phyloP scores from a whole-genome alignment of 768 basidiomycete genomes.

The Boletellus ananiceps region DNA sequence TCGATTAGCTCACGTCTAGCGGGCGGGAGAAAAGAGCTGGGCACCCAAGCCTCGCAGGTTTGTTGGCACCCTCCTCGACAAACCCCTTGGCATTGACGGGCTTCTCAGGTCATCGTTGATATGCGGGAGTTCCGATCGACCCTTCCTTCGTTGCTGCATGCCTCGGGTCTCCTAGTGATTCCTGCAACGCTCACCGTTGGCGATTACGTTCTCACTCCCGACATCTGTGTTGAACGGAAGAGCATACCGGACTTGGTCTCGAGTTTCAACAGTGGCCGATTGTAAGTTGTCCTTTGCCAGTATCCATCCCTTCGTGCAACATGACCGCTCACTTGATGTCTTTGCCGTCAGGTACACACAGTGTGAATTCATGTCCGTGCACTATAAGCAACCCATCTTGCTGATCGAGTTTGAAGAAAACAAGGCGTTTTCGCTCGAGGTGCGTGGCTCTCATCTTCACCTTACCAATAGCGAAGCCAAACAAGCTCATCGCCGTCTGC shows the following conservation, averaged over 20 bases:
- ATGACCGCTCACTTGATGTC: neutral
- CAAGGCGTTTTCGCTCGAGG: slow-evolving; percentile 89
- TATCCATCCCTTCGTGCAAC: neutral
- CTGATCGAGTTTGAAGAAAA: slow-evolving; percentile 98
- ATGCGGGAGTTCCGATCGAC: slow-evolving; percentile 96
- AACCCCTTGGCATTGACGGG: neutral
- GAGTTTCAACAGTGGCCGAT: slow-evolving; percentile 88
- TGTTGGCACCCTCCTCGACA: neutral
- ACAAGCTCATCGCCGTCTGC: neutral
- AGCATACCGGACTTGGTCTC: slow-evolving; percentile 89
- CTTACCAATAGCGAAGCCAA: neutral
- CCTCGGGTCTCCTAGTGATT: slow-evolving; percentile 70
- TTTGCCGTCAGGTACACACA: slow-evolving; percentile 76
- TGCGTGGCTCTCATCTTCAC: slow-evolving; percentile 28
- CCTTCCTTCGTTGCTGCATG: slow-evolving; percentile 85
- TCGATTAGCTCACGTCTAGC: slow-evolving; percentile 83
- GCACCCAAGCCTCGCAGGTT: slow-evolving; percentile 61
- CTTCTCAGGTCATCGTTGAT: slow-evolving; percentile 81
- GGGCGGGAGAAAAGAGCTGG: slow-evolving; percentile 72
- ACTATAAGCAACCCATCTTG: slow-evolving; percentile 91
- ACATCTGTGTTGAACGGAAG: slow-evolving; percentile 95
- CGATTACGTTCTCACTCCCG: slow-evolving; percentile 92
- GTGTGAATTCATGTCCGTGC: slow-evolving; percentile 93
- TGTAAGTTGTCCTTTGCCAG: slow-evolving; percentile 55
- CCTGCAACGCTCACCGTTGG: slow-evolving; percentile 93